Evolutionary conservation across 352 stramenopile genomes (phyloP), one percentile per base, ranked within the genome.

Genomic region (Phytopythium mirpurense): DNA sequence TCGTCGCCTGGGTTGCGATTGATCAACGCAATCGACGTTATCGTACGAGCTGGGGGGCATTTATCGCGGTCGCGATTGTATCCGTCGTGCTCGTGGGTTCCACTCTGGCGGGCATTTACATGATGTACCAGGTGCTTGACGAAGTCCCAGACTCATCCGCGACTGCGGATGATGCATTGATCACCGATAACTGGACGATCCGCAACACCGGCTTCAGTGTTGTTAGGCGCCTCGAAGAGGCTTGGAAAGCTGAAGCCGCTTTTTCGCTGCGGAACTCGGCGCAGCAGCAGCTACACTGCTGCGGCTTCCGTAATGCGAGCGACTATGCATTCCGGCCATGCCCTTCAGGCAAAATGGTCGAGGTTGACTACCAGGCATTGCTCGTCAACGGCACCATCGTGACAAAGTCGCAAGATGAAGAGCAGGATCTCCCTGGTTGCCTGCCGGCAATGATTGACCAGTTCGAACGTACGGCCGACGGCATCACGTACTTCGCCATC

Each of bases 121-220:
- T 92, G 65, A 63, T 78, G 2, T 67, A 75, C 26, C 68, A 90
- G 54, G 71, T 83, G 10, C 59, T 86, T 9, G 68, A 77, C 15
- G 72, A 80, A 14, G 57, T 56, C 1, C 24, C 41, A 34, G 40
- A 45, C 14, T 4, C 40, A 29, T n/a, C 21, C 5, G 18, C 23
- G 6, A 18, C 23, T 8, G 60, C 58, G 23, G 67, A 74, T 29
- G 77, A 54, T 38, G 73, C 56, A 1, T 44, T 75, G 35, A 57
- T 63, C 35, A 23, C 35, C 10, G 72, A 60, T 36, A 92, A 81
- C 59, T 92, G 82, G 82, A 86, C 78, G 16, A 78, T 88, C 11
- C 78, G 82, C 24, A 85, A 74, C 41, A 87, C 75, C 9, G 70
- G 67, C 23, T 88, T 92, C 37, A 86, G 73, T n/a, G 71, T 90